Conservation (phyloP, 345 rosid genomes). For the Clausena lansium region DNA sequence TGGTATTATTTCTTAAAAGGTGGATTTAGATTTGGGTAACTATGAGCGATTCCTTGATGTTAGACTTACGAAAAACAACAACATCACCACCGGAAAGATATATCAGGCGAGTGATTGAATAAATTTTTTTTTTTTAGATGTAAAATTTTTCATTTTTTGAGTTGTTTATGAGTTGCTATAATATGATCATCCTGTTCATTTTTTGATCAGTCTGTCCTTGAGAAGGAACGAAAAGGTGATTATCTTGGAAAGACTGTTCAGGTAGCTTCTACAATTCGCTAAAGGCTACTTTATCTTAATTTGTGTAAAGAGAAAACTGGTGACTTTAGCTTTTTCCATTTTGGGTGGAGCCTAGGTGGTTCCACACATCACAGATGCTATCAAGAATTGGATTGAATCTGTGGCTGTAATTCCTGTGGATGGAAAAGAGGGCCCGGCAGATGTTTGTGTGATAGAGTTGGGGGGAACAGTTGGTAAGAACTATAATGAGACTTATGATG, state of each 20-base stretch:
- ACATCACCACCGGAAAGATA: slow-evolving; percentile 95
- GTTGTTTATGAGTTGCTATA: slow-evolving; percentile 7
- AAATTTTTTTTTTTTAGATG: neutral
- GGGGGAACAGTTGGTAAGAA: slow-evolving; percentile 97
- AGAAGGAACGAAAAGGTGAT: slow-evolving; percentile 85
- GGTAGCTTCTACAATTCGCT: slow-evolving; percentile 33
- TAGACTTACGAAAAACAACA: slow-evolving; percentile 82
- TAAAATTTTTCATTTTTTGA: neutral
- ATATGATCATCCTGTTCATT: neutral
- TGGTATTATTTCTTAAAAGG: slow-evolving; percentile 42
- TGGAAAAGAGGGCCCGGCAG: slow-evolving; percentile 81
- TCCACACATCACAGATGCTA: slow-evolving; percentile 96
- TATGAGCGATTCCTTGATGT: slow-evolving; percentile 92
- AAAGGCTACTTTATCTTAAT: neutral
- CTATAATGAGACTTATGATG: slow-evolving; percentile 3
- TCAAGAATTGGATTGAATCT: slow-evolving; percentile 79
- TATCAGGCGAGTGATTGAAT: slow-evolving; percentile 80
- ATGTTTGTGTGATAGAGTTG: slow-evolving; percentile 96
- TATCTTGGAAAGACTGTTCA: slow-evolving; percentile 95
- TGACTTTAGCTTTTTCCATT: neutral
- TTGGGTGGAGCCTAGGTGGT: slow-evolving; percentile 59
- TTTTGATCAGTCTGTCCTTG: slow-evolving; percentile 70
- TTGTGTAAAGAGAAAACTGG: neutral
- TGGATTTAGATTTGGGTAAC: slow-evolving; percentile 96
- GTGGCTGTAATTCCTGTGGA: slow-evolving; percentile 83